phyloP scores from a whole-genome alignment of 495 filamentous ascomycete species.

The Trichoderma gamsii region DNA sequence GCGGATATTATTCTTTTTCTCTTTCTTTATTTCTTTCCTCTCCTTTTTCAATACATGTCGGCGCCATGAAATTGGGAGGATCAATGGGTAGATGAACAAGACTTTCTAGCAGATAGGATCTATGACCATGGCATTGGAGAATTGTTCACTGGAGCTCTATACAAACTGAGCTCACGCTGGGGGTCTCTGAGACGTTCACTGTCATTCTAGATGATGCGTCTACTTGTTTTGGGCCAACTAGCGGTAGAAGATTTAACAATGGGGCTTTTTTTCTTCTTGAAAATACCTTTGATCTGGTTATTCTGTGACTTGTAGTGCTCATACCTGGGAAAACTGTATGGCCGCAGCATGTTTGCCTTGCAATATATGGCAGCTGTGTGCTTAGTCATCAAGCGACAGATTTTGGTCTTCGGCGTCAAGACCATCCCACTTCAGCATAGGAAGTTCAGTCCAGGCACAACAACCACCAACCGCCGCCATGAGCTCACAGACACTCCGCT shows the following conservation, averaged over 20 bases:
- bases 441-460: too few relatives aligned
- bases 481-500: constrained; percentile 11
- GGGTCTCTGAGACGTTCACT: not conserved
- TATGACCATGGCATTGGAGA: not conserved
- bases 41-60: not conserved
- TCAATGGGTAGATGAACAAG: not conserved
- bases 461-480: not conserved
- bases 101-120: not conserved
- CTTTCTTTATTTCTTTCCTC: not conserved
- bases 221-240: not conserved
- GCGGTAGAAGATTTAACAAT: not conserved
- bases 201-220: not conserved
- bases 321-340: not conserved
- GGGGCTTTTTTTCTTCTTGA: not conserved
- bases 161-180: not conserved
- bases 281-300: not conserved
- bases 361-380: not conserved
- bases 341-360: too few relatives aligned
- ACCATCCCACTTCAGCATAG: not conserved
- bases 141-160: not conserved
- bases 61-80: not conserved
- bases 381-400: constrained; percentile 4
- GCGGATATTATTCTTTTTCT: not conserved
- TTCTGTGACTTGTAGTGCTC: too few relatives aligned
- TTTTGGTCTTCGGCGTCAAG: constrained; percentile 1